These are phyloP conservation scores for Claviceps purpurea DNA, from an alignment of 2,329 filamentous ascomycete genomes.

Conservation along the genomic window DNA sequence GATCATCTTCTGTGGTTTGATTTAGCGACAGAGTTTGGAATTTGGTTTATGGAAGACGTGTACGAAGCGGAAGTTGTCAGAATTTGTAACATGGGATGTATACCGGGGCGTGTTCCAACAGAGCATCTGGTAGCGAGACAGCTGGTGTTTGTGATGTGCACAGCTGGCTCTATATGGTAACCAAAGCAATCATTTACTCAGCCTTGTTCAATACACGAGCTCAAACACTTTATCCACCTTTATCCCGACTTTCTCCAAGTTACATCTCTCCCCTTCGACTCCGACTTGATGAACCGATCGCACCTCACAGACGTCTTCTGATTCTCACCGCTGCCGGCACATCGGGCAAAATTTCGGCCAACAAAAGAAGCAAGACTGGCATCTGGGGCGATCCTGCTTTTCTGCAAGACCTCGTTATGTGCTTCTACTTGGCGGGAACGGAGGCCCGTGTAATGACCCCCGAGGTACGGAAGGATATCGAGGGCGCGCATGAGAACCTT, in stretches of 20 bases:
- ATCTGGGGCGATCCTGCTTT: constrained; percentile 13
- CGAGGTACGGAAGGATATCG: constrained; percentile 18
- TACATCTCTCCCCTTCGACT: background rate
- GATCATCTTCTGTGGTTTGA: background rate
- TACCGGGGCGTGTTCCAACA: background rate
- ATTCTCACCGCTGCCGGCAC: background rate
- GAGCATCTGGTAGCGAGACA: background rate
- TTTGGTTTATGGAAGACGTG: background rate
- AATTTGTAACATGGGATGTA: background rate
- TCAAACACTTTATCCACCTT: no score
- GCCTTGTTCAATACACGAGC: background rate
- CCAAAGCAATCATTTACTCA: background rate
- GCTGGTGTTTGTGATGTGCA: background rate
- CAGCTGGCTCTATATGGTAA: background rate
- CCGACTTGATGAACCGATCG: background rate
- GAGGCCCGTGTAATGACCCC: constrained; percentile 14
- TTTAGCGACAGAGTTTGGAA: background rate
- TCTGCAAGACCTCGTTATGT: constrained; percentile 20
- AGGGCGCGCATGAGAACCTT: constrained; percentile 17
- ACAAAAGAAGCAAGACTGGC: background rate
- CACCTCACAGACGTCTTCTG: background rate
- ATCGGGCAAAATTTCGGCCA: background rate
- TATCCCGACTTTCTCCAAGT: background rate
- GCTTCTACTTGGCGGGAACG: constrained; percentile 18
- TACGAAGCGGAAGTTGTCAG: background rate